phyloP scores from a whole-genome alignment of 495 filamentous ascomycete genomes.

The Aspergillus nidulans region DNA sequence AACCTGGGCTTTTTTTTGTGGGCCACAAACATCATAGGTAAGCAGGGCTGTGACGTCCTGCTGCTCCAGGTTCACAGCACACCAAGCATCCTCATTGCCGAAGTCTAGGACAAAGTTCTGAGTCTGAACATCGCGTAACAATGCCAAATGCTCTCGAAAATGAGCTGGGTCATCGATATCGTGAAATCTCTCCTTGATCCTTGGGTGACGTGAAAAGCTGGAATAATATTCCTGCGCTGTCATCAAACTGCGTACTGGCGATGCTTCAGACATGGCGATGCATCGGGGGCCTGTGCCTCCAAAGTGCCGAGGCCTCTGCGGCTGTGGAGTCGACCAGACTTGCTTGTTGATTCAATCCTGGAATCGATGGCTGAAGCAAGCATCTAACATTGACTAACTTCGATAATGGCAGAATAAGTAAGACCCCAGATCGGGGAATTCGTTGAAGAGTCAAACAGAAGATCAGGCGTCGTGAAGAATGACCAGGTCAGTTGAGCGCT shows the following conservation, averaged over 20 bases:
- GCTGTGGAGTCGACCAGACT: not conserved
- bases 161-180: slow-evolving; percentile 51
- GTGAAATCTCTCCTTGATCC: slow-evolving; percentile 36
- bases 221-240: slow-evolving; percentile 37
- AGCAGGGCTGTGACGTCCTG: slow-evolving; percentile 40
- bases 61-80: slow-evolving; percentile 53
- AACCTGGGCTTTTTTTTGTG: not conserved
- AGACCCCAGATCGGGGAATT: not conserved
- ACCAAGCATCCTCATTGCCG: slow-evolving; percentile 56
- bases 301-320: not conserved
- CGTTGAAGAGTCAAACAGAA: not conserved
- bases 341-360: not conserved
- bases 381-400: not conserved
- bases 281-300: not conserved
- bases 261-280: slow-evolving; percentile 12
- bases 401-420: not conserved
- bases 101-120: slow-evolving; percentile 71
- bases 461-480: not conserved
- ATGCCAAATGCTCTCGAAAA: slow-evolving; percentile 37
- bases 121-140: slow-evolving; percentile 36
- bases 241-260: slow-evolving; percentile 12
- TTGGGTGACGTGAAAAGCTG: slow-evolving; percentile 20
- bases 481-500: slow-evolving; percentile 6
- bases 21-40: slow-evolving; percentile 26
- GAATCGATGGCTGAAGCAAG: not conserved